Base-by-base conservation (phyloP, 108 stramenopile species). In the Cyclotella distinguenda region DNA sequence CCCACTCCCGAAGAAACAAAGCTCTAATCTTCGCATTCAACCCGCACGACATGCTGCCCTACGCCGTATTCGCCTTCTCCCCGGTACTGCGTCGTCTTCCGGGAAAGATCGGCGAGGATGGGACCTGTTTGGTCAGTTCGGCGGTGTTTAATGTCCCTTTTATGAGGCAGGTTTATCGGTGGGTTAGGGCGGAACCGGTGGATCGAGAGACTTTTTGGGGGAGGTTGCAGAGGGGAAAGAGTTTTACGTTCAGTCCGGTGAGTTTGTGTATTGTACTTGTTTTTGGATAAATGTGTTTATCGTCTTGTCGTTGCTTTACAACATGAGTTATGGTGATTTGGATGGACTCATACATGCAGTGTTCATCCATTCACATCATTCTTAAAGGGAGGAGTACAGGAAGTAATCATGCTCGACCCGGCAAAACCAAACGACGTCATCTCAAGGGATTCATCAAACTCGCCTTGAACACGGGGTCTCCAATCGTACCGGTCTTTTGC, bases 361-460 rank as follows among this genome's bases (percentile, higher is more conserved):
- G 11, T 1, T 3, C 3, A 23, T 9, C 2, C 25, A 6, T 30
- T 53, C 1, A 3, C 9, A 10, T 57, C 7, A 18, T 11, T 9
- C 1, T 39, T 32, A 35, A n/a, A 69, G 68, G 84, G 84, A 28
- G 84, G 84, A 36, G 84, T 85, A 15, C 81, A 85, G 40, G 84
- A 85, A 52, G 81, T 85, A 9, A 68, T 74, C 23, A 25, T 76
- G 45, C 52, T 82, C 4, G 66, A 80, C 42, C 68, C 77, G 53
- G 39, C 39, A 5, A 69, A 74, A 38, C 79, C 77, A 3, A 36
- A 73, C 16, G 78, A 85, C 9, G 15, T 82, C 0, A 47, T 82
- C 76, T 94, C 21, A 93, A 90, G 64, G 96, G 96, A 15, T 95
- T 97, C 56, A 67, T 95, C 12, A 86, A 86, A 34, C 66, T 91